Conservation (phyloP, 106 monocot genomes). For the Apostasia ramifera region DNA sequence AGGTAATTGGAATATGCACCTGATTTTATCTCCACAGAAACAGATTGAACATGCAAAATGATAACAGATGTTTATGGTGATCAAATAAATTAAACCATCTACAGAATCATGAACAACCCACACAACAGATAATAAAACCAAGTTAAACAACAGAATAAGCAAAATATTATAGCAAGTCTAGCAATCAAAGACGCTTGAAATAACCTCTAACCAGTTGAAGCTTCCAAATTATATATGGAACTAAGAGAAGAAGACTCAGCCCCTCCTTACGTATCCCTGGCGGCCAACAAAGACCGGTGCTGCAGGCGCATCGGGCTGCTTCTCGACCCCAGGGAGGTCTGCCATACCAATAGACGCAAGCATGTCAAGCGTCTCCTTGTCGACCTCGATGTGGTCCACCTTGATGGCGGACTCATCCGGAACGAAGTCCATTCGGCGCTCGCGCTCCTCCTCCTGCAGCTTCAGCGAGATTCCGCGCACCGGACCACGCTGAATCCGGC, state of each 20-base stretch:
- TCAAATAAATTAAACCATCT: not conserved
- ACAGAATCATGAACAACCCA: not conserved
- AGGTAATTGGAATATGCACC: no score
- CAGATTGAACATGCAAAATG: no score
- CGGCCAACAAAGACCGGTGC: not conserved
- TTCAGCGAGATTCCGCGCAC: conserved; percentile 24
- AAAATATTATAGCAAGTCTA: not conserved
- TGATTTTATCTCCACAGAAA: no score
- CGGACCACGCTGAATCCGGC: conserved; percentile 21
- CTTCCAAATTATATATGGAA: not conserved
- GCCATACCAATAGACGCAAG: conserved; percentile 17
- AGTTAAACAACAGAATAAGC: not conserved
- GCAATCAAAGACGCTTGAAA: not conserved
- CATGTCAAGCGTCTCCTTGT: conserved; percentile 23
- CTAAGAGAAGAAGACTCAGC: not conserved
- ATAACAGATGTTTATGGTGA: no score
- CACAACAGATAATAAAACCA: not conserved
- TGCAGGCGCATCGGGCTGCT: not conserved
- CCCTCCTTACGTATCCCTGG: not conserved
- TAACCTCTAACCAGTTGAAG: not conserved
- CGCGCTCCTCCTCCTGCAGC: conserved; percentile 30
- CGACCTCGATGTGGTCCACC: conserved; percentile 18
- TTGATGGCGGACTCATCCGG: conserved; percentile 18
- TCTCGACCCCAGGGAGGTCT: conserved; percentile 18
- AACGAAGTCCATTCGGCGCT: conserved; percentile 24